Base-by-base conservation (phyloP, 805 yeast genomes). In the Kuraishia molischiana region DNA sequence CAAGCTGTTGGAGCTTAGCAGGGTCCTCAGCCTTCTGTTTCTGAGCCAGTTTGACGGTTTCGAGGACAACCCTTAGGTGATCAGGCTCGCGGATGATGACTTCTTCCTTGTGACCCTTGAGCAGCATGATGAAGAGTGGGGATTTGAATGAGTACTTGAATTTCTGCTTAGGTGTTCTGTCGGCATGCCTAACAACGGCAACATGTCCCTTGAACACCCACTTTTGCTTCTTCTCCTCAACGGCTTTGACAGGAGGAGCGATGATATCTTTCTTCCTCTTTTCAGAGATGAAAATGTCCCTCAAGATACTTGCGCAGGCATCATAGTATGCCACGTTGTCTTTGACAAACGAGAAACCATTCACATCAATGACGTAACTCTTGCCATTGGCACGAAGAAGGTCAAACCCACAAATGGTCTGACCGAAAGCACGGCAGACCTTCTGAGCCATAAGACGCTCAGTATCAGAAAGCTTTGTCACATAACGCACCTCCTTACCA, bases 111-210 rank as follows among this genome's bases (percentile, higher is more conserved):
- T 92, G 95, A 3, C 97, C 97, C 58, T 90, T 90, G 46, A 92
- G 64, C 39, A 92, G 60, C 0, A 92, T 85, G 32, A 87, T 77
- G 53, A 92, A 92, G 9, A 85, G 69, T 4, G 86, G 89, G 2
- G 95, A 80, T 46, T 81, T 79, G 66, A 92, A 92, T 1, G 97
- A 87, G 60, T 86, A 94, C 56, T 92, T 92, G 65, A 92, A 85
- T 58, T 92, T 92, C 62, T 92, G 98, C 58, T 92, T 92, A 13
- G 99, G 99, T 0, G 99, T 92, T 56, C 99, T 75, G 56, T 92
- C 99, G 5, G 97, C 99, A 59, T 92, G 99, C 49, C 99, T 77
- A 38, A 92, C 81, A 21, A 90, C 94, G 14, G 83, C 72, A 9
- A 92, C 95, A 61, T 85, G 65, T 14, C 97, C 97, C 59, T 92